phyloP scores from a whole-genome alignment of 768 basidiomycete genomes.

The Mycena kentingensis region DNA sequence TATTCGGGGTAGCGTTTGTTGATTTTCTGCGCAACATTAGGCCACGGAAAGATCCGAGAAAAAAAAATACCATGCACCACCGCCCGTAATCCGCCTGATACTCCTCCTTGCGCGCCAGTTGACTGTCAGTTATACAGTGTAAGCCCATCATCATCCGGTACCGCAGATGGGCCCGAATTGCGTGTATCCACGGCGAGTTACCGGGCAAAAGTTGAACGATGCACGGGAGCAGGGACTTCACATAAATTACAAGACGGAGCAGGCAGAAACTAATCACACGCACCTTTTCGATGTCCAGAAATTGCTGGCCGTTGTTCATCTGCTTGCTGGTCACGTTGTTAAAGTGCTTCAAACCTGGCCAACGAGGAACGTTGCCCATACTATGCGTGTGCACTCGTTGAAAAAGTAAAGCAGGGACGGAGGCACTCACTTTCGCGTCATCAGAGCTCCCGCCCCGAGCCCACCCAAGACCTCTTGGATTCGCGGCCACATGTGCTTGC shows the following conservation, averaged over 20 bases:
- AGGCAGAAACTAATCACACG: too few relatives aligned
- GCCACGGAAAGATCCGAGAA: neutral
- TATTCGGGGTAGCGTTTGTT: constrained; percentile 1
- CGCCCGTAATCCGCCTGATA: constrained; percentile 9
- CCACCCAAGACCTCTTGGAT: neutral
- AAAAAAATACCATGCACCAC: constrained; percentile 1
- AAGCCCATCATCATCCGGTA: constrained; percentile 16
- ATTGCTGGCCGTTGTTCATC: constrained; percentile 15
- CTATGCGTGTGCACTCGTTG: neutral
- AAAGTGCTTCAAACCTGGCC: constrained; percentile 19
- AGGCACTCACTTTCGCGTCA: constrained; percentile 8
- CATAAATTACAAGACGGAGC: neutral
- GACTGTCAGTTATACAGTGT: constrained; percentile 11
- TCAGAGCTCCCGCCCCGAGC: constrained; percentile 5
- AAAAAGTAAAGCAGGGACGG: neutral
- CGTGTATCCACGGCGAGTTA: constrained; percentile 10
- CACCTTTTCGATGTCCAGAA: constrained; percentile 20
- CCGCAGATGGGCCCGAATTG: constrained; percentile 9
- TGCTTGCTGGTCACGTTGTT: constrained; percentile 16
- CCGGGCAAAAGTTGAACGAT: constrained; percentile 8
- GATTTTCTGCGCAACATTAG: constrained; percentile 5
- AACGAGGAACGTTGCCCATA: constrained; percentile 13
- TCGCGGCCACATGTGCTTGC: constrained; percentile 12
- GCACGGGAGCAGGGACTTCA: constrained; percentile 13
- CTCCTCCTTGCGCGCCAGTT: constrained; percentile 8